Conservation (phyloP, 1,139 yeast species). For the Candida buenavistaensis region DNA sequence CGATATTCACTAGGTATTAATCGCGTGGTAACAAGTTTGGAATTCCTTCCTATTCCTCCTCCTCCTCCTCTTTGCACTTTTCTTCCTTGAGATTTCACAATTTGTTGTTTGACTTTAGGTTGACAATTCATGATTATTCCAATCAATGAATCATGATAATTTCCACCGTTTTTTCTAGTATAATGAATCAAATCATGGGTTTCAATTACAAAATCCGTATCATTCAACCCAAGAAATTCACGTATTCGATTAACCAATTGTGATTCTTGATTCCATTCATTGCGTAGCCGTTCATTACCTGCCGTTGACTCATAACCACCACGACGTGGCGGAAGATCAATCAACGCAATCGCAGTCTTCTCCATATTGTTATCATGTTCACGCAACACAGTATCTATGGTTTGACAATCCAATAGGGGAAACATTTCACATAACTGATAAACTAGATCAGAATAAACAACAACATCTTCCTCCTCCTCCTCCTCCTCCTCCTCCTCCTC, state of each 20-base stretch:
- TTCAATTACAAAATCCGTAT: slow-evolving; percentile 4
- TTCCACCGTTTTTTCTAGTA: slow-evolving; percentile 17
- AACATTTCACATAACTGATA: slow-evolving; percentile 21
- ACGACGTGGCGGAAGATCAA: slow-evolving; percentile 4
- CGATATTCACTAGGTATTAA: slow-evolving; percentile 10
- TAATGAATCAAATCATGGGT: slow-evolving; percentile 11
- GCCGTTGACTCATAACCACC: no score
- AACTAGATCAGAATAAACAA: slow-evolving; percentile 6
- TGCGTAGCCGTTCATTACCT: no score
- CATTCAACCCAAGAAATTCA: slow-evolving; percentile 7
- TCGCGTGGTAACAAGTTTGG: slow-evolving; percentile 1
- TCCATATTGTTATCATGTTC: slow-evolving; percentile 20
- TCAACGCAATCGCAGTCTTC: slow-evolving; percentile 13
- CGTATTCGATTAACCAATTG: slow-evolving; percentile 2
- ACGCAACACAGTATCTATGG: slow-evolving; percentile 17
- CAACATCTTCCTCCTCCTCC: slow-evolving; percentile 1
- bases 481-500: neutral
- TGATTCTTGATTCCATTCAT: slow-evolving; percentile 11
- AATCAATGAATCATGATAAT: slow-evolving; percentile 25
- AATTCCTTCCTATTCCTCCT: slow-evolving; percentile 24
- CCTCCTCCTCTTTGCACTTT: slow-evolving; percentile 16
- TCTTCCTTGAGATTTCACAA: slow-evolving; percentile 3
- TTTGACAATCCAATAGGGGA: slow-evolving; percentile 19
- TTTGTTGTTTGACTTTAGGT: slow-evolving; percentile 8
- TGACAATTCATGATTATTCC: slow-evolving; percentile 26